Evolutionary conservation across 2,329 filamentous ascomycete genomes (phyloP).

Genomic region (Orbilia blumenaviensis): DNA sequence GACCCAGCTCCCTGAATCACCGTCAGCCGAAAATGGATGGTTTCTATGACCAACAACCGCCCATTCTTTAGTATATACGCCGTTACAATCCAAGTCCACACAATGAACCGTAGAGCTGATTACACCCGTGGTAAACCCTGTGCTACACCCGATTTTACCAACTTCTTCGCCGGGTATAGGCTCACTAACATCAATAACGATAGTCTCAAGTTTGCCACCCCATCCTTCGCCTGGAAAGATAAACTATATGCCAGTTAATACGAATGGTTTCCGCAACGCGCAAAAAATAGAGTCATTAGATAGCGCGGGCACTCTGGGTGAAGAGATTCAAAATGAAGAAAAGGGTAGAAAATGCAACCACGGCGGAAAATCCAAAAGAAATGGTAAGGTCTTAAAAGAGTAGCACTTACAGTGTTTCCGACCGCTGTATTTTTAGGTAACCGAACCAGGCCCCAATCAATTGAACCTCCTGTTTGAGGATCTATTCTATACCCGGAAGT

Average conservation of each 20-base stretch:
- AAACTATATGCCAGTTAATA: too few relatives aligned
- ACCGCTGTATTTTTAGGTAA: background rate
- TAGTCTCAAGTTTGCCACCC: too few relatives aligned
- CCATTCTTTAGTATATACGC: background rate
- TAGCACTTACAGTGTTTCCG: background rate
- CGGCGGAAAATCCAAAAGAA: too few relatives aligned
- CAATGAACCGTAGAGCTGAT: background rate
- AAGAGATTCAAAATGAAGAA: background rate
- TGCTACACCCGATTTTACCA: background rate
- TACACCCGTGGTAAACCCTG: background rate
- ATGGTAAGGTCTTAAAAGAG: too few relatives aligned
- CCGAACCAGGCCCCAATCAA: background rate
- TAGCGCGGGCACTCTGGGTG: too few relatives aligned
- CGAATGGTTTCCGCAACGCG: too few relatives aligned
- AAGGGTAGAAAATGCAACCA: too few relatives aligned
- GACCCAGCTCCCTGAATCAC: slow-evolving; percentile 15
- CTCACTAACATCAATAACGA: background rate
- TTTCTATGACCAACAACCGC: background rate
- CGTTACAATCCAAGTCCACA: background rate
- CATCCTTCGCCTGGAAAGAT: background rate
- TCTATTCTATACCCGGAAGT: background rate
- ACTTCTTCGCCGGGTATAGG: background rate
- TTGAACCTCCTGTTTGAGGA: background rate
- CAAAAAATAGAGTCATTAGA: too few relatives aligned
- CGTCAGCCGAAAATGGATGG: background rate